phyloP scores from a whole-genome alignment of 2,329 filamentous ascomycete species.

The Lachnum nothofagi region DNA sequence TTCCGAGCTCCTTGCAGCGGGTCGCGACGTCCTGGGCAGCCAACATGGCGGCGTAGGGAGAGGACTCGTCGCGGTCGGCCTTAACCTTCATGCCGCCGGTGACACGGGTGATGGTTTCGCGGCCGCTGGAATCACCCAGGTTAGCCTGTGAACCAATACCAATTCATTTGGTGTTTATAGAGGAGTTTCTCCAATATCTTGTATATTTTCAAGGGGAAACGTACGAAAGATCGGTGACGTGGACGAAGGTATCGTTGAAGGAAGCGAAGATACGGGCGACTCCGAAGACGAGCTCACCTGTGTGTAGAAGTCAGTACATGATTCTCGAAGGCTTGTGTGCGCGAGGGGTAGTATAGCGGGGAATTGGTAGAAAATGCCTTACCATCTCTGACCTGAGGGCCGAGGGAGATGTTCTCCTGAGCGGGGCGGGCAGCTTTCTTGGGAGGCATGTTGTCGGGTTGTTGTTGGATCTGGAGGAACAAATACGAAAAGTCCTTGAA shows the following conservation, averaged over 20 bases:
- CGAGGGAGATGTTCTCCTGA: constrained; percentile 97
- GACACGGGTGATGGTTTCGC: constrained; percentile 99
- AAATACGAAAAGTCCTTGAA: constrained; percentile 24
- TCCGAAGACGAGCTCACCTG: constrained; percentile 72
- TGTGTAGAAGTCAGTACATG: constrained; percentile 16
- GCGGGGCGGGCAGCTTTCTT: constrained; percentile 80
- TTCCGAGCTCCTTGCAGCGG: constrained; percentile 79
- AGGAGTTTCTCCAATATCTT: constrained; percentile 3
- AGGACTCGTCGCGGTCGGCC: constrained; percentile 99
- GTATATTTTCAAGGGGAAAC: constrained; percentile 36
- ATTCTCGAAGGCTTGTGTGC: background rate
- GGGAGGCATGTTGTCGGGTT: constrained; percentile 74
- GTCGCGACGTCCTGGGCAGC: constrained; percentile 95
- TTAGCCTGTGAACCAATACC: constrained; percentile 50
- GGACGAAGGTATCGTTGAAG: constrained; percentile 71
- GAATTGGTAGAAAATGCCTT: constrained; percentile 32
- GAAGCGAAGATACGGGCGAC: constrained; percentile 77
- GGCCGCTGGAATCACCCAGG: constrained; percentile 78
- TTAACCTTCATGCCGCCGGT: constrained; percentile 99
- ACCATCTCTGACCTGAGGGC: constrained; percentile 95
- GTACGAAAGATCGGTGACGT: constrained; percentile 97
- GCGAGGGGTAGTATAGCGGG: background rate
- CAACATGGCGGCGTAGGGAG: constrained; percentile 99
- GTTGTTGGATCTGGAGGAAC: constrained; percentile 27
- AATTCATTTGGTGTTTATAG: background rate